Percentiles rank a stretch among this genome's conserved stretches.
Evolutionary conservation across 768 basidiomycete genomes (phyloP).

Genomic region (Rhodotorula toruloides): DNA sequence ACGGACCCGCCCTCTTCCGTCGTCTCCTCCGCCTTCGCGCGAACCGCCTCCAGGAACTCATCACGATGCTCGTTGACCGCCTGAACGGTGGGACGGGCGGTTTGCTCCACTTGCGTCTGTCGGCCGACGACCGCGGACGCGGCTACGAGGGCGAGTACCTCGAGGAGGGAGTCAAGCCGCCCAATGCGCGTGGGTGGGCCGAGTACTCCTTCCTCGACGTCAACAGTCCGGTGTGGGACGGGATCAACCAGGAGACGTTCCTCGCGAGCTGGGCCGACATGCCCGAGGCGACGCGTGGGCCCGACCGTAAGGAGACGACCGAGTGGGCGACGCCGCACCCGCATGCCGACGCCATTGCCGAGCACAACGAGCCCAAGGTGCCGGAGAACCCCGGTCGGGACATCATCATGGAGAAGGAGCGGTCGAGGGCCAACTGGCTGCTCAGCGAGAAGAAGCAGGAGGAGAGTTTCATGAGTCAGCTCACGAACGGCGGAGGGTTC

Average conservation of each 20-base stretch:
- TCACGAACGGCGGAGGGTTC: no score
- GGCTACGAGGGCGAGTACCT: constrained; percentile 50
- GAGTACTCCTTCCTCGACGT: constrained; percentile 20
- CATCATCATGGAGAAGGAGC: no score
- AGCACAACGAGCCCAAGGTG: no score
- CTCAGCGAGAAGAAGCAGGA: no score
- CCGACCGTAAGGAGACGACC: background rate
- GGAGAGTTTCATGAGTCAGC: no score
- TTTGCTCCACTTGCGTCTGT: constrained; percentile 48
- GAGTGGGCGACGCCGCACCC: constrained; percentile 1
- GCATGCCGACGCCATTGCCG: no score
- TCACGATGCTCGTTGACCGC: constrained; percentile 43
- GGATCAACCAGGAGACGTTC: constrained; percentile 19
- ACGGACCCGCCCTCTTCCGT: constrained; percentile 43
- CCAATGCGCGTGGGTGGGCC: constrained; percentile 19
- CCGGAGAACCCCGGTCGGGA: no score
- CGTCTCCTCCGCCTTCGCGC: constrained; percentile 49
- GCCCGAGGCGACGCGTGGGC: background rate
- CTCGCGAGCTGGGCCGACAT: constrained; percentile 6
- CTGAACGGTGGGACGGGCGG: constrained; percentile 50
- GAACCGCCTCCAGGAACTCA: constrained; percentile 46
- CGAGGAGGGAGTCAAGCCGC: constrained; percentile 1
- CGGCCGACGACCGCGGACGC: constrained; percentile 45
- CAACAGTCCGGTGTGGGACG: constrained; percentile 18
- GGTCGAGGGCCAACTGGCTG: no score